Conservation (phyloP, 495 filamentous ascomycete species). For the Endocarpon pusillum region DNA sequence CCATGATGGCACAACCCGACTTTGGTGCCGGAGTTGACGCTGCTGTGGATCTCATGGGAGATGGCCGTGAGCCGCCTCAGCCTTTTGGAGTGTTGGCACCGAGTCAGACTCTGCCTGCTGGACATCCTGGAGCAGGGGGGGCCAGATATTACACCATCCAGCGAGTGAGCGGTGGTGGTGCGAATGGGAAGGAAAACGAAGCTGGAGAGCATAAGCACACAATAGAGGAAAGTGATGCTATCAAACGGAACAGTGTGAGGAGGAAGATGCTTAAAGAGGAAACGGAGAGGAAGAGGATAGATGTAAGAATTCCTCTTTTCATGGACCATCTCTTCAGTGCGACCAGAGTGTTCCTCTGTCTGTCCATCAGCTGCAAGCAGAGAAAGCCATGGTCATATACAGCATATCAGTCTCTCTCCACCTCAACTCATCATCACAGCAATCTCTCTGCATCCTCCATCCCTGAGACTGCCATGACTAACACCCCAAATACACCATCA, state of each 20-base stretch:
- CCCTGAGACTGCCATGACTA: too few species aligned
- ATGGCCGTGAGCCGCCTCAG: slow-evolving; percentile 9
- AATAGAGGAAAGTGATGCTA: slow-evolving; percentile 61
- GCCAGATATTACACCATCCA: slow-evolving; percentile 55
- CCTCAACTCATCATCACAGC: too few species aligned
- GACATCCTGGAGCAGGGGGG: slow-evolving; percentile 29
- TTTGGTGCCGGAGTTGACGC: background rate
- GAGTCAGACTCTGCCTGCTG: slow-evolving; percentile 17
- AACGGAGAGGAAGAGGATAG: slow-evolving; percentile 47
- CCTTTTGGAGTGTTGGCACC: slow-evolving; percentile 28
- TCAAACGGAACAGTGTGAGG: slow-evolving; percentile 72
- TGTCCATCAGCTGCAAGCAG: too few species aligned
- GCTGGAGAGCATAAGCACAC: slow-evolving; percentile 55
- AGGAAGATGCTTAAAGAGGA: slow-evolving; percentile 47
- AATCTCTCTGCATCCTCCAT: too few species aligned
- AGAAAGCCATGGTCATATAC: too few species aligned
- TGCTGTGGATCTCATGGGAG: background rate
- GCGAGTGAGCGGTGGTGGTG: slow-evolving; percentile 61
- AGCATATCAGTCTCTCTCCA: too few species aligned
- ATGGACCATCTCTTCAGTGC: too few species aligned
- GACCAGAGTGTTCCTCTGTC: too few species aligned
- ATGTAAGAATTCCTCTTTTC: too few species aligned
- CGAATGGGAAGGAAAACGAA: slow-evolving; percentile 51
- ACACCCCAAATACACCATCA: too few species aligned
- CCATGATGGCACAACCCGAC: slow-evolving; percentile 4